Evolutionary conservation across 208 protist genomes (phyloP).

Genomic region (Trypanosoma boissoni): DNA sequence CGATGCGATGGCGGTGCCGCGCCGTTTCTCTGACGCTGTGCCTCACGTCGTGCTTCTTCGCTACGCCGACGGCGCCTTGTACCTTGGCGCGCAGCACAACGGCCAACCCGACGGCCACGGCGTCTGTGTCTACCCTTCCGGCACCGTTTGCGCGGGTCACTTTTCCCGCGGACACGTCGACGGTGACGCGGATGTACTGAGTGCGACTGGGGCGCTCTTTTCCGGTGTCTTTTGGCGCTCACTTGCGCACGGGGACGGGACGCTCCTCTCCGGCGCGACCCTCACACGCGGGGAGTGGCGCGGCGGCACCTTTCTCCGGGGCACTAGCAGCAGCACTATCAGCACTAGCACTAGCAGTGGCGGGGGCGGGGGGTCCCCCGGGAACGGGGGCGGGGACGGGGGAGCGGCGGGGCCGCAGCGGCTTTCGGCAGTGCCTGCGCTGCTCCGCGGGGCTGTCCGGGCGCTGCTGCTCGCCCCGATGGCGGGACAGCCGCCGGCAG

Average conservation of each 20-base stretch:
- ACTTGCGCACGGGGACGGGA: conserved; percentile 36
- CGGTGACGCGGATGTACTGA: conserved; percentile 57
- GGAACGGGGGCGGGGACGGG: too few relatives aligned
- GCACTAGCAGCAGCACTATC: too few relatives aligned
- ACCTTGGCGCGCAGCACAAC: conserved; percentile 45
- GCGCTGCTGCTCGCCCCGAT: conserved; percentile 20
- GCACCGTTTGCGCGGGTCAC: conserved; percentile 60
- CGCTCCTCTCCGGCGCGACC: conserved; percentile 25
- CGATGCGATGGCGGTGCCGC: not conserved
- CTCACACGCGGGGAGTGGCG: conserved; percentile 44
- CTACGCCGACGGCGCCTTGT: conserved; percentile 36
- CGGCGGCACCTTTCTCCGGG: too few relatives aligned
- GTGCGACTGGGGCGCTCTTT: conserved; percentile 53
- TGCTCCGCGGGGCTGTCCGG: too few relatives aligned
- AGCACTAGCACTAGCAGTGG: too few relatives aligned
- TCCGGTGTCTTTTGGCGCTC: conserved; percentile 38
- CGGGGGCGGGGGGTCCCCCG: too few relatives aligned
- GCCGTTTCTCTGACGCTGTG: not conserved
- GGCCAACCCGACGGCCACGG: conserved; percentile 56
- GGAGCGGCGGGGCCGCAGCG: too few relatives aligned
- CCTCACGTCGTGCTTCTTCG: not conserved
- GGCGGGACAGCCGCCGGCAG: conserved; percentile 30
- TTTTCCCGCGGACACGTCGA: conserved; percentile 50
- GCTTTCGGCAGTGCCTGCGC: too few relatives aligned
- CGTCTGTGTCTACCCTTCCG: conserved; percentile 51